Evolutionary conservation across 371 early-diverging fungal genomes (phyloP).

Genomic region (Mucor mucedo): DNA sequence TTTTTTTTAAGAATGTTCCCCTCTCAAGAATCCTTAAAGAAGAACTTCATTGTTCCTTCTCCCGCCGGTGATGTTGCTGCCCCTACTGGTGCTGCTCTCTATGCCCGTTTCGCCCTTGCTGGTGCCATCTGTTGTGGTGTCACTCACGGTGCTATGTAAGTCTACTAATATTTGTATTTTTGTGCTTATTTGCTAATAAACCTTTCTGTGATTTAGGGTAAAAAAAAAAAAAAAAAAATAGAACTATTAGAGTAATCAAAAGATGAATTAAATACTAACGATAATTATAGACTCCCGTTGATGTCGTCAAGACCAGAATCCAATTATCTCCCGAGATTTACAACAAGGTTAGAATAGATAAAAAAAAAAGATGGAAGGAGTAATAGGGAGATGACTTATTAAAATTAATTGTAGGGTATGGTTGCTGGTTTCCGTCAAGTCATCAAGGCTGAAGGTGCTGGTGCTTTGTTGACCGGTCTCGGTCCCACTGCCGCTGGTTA

Average conservation of each 20-base stretch:
- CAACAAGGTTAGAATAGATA: constrained; percentile 53
- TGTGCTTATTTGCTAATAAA: too few species aligned
- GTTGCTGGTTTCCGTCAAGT: constrained; percentile 72
- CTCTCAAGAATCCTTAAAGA: constrained; percentile 49
- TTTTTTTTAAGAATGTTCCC: constrained; percentile 43
- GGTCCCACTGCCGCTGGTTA: constrained; percentile 87
- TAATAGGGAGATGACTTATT: background rate
- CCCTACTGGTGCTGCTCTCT: constrained; percentile 66
- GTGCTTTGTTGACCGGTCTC: constrained; percentile 85
- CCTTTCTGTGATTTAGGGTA: constrained; percentile 19
- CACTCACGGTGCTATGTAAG: constrained; percentile 75
- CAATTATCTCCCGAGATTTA: constrained; percentile 70
- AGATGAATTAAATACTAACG: background rate
- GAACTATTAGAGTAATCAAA: too few species aligned
- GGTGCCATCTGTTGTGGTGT: constrained; percentile 77
- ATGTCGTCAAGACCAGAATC: constrained; percentile 74
- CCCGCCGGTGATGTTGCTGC: constrained; percentile 52
- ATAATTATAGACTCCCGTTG: constrained; percentile 47
- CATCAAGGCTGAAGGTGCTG: constrained; percentile 81
- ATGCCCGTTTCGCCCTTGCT: constrained; percentile 77
- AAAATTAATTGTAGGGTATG: constrained; percentile 45
- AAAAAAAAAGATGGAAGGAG: constrained; percentile 8
- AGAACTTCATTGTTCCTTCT: constrained; percentile 53
- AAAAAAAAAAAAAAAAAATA: background rate
- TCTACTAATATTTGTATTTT: constrained; percentile 8